Evolutionary conservation across 306 rosid genomes (phyloP), one percentile per base, ranked within the genome.

Genomic region (Dryas octopetala): DNA sequence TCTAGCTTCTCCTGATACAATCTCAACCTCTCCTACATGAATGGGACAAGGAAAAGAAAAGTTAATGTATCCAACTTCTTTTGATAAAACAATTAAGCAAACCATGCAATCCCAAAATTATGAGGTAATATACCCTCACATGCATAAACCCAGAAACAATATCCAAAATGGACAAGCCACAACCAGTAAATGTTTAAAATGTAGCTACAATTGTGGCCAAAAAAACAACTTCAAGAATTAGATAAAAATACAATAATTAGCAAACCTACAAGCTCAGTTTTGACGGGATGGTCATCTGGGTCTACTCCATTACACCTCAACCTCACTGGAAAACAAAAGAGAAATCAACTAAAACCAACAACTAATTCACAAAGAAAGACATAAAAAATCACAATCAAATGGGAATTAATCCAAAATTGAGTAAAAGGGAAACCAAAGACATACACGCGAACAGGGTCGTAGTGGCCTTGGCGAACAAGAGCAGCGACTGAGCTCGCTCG

Each of bases 241-340:
- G 10, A 45, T 5, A 46, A 7, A 16, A 75, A 55, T n/a, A 54
- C 7, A 52, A 28, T 26, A 62, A 70, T 6, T 1, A 65, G 65
- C 54, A 86, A 78, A 86, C 90, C 73, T 84, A 91, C 98, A 53
- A 89, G 88, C 88, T 95, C 99, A 16, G 97, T 78, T 75, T 85
- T 92, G 75, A 92, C 78, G 59, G 91, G 82, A 79, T 95, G 96
- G 48, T 89, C 89, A 78, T 87, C 91, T 0, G 93, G 96, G 73
- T 89, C 71, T 65, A 90, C 85, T 52, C 99, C 99, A 64, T 48
- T 74, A 69, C 97, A 91, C 78, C 93, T 85, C 86, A 91, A 75
- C 76, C 79, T 91, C 90, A 95, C 97, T 95, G 91, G 12, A 86
- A 70, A 80, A 68, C 76, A 77, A 65, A 15, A 40, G 16, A 23